phyloP scores from a whole-genome alignment of 2,329 filamentous ascomycete species.

The Colletotrichum sp. region DNA sequence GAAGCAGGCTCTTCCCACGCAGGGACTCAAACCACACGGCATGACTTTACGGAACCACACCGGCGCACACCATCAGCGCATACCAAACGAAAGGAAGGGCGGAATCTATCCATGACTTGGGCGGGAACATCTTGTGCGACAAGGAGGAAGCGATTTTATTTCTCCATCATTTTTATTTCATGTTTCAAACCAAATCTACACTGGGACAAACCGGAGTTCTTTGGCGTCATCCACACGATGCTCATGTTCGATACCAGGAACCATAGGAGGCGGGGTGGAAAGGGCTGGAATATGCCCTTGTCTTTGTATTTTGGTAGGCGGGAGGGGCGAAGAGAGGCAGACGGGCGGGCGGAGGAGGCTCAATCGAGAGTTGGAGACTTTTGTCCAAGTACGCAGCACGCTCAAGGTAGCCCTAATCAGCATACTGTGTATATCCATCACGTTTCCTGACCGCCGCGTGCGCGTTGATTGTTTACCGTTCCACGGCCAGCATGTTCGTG shows the following conservation, averaged over 20 bases:
- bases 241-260: slow-evolving; percentile 24
- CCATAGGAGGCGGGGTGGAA: neutral
- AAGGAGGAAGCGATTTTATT: slow-evolving; percentile 12
- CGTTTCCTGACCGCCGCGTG: neutral
- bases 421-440: slow-evolving; percentile 12
- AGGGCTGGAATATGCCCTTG: neutral
- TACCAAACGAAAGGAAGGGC: neutral
- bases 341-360: neutral
- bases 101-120: slow-evolving; percentile 1
- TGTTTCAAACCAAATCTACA: slow-evolving; percentile 1
- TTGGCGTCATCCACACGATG: slow-evolving; percentile 21
- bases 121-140: slow-evolving; percentile 15
- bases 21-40: neutral
- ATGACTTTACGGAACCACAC: slow-evolving; percentile 19
- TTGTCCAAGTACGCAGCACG: slow-evolving; percentile 4
- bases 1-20: slow-evolving; percentile 22
- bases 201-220: slow-evolving; percentile 16
- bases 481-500: neutral
- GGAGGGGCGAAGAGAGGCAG: neutral
- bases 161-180: neutral
- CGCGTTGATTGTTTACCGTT: slow-evolving; percentile 11
- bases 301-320: neutral
- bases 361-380: neutral
- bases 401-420: slow-evolving; percentile 16
- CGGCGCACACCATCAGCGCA: slow-evolving; percentile 6